Conservation (phyloP, 2,329 filamentous ascomycete genomes). For the Paecilomyces dactylethromorphus region DNA sequence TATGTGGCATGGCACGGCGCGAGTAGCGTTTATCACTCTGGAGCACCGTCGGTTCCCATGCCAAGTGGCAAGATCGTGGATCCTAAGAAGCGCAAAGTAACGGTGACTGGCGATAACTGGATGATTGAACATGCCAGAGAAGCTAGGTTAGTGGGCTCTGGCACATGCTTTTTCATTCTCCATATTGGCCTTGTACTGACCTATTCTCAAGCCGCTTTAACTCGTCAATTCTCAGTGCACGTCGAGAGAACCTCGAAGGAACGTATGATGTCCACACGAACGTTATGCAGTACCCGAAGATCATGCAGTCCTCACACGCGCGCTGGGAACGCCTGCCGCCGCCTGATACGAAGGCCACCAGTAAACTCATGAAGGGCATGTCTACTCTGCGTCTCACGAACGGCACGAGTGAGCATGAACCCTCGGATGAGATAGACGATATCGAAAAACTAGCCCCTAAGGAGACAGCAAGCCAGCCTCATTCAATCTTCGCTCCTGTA, state of each 20-base stretch:
- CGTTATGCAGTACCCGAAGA: slow-evolving; percentile 75
- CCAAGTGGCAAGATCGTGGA: slow-evolving; percentile 67
- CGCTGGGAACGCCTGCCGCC: slow-evolving; percentile 67
- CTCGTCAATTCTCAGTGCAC: slow-evolving; percentile 60
- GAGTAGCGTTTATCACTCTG: slow-evolving; percentile 88
- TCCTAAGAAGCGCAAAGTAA: slow-evolving; percentile 75
- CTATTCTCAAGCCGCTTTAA: slow-evolving; percentile 67
- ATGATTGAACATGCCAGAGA: slow-evolving; percentile 90
- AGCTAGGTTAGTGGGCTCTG: slow-evolving; percentile 60
- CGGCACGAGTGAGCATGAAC: slow-evolving; percentile 16
- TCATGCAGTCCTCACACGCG: slow-evolving; percentile 83
- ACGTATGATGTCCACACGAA: slow-evolving; percentile 96
- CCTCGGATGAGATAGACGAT: slow-evolving; percentile 4
- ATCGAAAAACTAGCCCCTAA: slow-evolving; percentile 7
- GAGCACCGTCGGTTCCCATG: slow-evolving; percentile 67
- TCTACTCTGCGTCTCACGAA: slow-evolving; percentile 29
- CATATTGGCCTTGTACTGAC: background rate
- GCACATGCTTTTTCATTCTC: background rate
- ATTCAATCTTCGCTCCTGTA: slow-evolving; percentile 46
- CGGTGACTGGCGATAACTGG: slow-evolving; percentile 92
- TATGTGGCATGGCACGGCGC: slow-evolving; percentile 98
- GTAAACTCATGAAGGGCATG: slow-evolving; percentile 25
- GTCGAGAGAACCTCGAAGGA: slow-evolving; percentile 64
- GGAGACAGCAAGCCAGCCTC: slow-evolving; percentile 2
- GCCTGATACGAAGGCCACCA: slow-evolving; percentile 23